These are phyloP conservation scores for Asterophora parasitica DNA, from an alignment of 768 basidiomycete species.

Conservation along the genomic window DNA sequence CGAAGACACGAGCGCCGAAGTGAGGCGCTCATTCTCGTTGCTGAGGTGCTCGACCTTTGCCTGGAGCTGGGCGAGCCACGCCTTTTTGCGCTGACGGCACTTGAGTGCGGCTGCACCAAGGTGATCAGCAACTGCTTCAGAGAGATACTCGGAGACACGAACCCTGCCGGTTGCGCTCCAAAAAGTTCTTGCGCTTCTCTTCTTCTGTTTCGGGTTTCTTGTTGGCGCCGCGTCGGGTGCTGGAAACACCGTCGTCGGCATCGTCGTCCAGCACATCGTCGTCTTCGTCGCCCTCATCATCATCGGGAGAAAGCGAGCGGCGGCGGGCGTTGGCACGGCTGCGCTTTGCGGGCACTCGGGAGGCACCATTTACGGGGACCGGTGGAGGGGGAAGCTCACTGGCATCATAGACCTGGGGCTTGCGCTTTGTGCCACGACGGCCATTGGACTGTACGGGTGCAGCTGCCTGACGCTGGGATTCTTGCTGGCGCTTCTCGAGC, in stretches of 20 bases:
- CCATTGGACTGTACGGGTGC: slow-evolving; percentile 26
- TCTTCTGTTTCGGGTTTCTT: slow-evolving; percentile 97
- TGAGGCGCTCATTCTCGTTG: slow-evolving; percentile 94
- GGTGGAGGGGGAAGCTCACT: slow-evolving; percentile 18
- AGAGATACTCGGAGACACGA: slow-evolving; percentile 18
- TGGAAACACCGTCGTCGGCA: slow-evolving; percentile 24
- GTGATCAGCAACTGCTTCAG: not conserved
- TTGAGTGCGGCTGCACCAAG: slow-evolving; percentile 84
- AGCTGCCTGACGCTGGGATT: slow-evolving; percentile 56
- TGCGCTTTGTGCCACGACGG: slow-evolving; percentile 70
- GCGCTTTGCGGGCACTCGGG: slow-evolving; percentile 31
- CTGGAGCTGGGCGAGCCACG: slow-evolving; percentile 91
- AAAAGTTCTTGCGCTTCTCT: slow-evolving; percentile 94
- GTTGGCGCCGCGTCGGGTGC: slow-evolving; percentile 18
- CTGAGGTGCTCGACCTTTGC: slow-evolving; percentile 87
- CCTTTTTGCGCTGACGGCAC: slow-evolving; percentile 98
- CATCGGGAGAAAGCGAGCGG: slow-evolving; percentile 30
- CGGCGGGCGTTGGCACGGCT: slow-evolving; percentile 28
- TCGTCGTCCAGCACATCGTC: slow-evolving; percentile 38
- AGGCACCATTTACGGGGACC: slow-evolving; percentile 22
- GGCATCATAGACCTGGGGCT: slow-evolving; percentile 45
- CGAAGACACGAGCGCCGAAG: slow-evolving; percentile 78
- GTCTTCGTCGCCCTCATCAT: slow-evolving; percentile 35
- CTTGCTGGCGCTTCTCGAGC: slow-evolving; percentile 93
- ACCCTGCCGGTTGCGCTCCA: slow-evolving; percentile 98